Base-by-base conservation (phyloP, 257 asterid species). In the Solanum clarkiae region DNA sequence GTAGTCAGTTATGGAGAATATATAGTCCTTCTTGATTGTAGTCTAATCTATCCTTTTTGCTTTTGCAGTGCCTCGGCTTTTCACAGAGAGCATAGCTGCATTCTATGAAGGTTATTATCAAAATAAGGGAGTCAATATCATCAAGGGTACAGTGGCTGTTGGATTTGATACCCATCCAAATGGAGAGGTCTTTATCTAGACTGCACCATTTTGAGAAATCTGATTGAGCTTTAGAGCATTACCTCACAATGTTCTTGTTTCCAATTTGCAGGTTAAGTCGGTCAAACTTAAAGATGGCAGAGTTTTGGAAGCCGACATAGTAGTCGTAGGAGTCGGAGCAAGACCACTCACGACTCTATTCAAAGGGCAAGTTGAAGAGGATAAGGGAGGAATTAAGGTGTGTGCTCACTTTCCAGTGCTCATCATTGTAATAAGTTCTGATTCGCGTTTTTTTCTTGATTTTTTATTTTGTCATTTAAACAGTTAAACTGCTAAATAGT, bases 331-430 rank as follows among this genome's bases (percentile, higher is more conserved):
- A 87, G 98, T 96, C 3, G 99, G 99, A 82, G 98, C 92, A 83
- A 93, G 84, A 87, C 98, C 98, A 32, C 92, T 94, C 87, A 93
- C 91, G 36, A 68, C 89, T 18, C 84, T 94, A 84, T 92, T 96
- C 86, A 94, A 94, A 89, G 98, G 97, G 49, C 99, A 96, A 90
- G 93, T 96, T 91, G 97, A 87, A 84, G 98, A 92, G 82, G 99
- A 96, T 85, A 96, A 96, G 88, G 97, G 96, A 49, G 98, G 98
- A 89, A 91, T 96, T 81, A 96, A 95, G 99, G 98, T 96, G 54
- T 60, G 94, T 71, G 65, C 49, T 79, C 65, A 29, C 26, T 26
- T 24, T 51, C 16, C 63, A 51, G 55, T 20, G 69, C 80, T 86
- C 70, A 54, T 79, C 82, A 56, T 79, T 70, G 20, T 57, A 71